These are phyloP conservation scores for Atkinsonella texensis DNA, from an alignment of 2,329 filamentous ascomycete genomes.

Conservation along the genomic window DNA sequence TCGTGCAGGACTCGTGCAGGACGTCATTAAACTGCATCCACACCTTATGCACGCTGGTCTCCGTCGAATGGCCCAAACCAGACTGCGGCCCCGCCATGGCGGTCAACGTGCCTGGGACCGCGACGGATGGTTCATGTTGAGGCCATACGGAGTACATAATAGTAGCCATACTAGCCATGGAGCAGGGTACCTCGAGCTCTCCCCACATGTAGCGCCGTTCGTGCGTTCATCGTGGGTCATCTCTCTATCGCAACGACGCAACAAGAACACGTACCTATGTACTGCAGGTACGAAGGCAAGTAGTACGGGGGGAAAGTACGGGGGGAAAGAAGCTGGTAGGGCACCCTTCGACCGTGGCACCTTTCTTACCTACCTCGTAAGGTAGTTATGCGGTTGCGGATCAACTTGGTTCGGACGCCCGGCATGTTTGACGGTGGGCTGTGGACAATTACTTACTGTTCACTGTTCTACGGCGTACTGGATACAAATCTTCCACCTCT, in stretches of 20 bases:
- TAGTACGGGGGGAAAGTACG: too few species aligned
- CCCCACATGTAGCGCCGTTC: neutral
- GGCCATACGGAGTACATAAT: too few species aligned
- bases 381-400: neutral
- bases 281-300: neutral
- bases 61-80: slow-evolving; percentile 11
- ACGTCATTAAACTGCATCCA: slow-evolving; percentile 9
- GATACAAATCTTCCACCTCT: neutral
- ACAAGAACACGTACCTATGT: neutral
- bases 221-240: neutral
- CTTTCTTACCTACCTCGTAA: too few species aligned
- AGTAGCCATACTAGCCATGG: neutral
- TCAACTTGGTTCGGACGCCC: neutral
- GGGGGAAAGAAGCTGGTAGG: too few species aligned
- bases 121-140: too few species aligned
- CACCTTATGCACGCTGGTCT: slow-evolving; percentile 3
- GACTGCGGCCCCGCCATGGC: slow-evolving; percentile 1
- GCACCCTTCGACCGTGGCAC: too few species aligned
- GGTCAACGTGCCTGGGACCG: neutral
- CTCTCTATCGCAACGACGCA: too few species aligned
- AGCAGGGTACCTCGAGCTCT: neutral
- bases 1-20: slow-evolving; percentile 3
- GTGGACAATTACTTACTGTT: neutral
- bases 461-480: neutral
- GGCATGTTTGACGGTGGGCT: neutral